These are phyloP conservation scores for Pisolithus thermaeus DNA, from an alignment of 1,284 basidiomycete genomes.

Conservation along the genomic window DNA sequence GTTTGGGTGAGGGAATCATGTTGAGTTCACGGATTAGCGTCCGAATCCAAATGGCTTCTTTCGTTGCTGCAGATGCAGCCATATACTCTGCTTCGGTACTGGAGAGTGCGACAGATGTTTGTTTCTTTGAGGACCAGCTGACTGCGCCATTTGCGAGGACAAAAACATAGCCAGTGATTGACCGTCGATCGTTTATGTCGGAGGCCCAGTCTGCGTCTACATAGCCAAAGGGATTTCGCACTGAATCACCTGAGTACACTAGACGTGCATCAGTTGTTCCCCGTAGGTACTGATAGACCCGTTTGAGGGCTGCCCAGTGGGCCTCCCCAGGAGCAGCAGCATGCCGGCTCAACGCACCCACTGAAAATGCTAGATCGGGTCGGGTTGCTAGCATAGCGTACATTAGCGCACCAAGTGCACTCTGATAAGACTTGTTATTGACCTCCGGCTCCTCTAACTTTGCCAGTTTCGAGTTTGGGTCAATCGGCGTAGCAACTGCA, in stretches of 20 bases:
- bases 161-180: not conserved
- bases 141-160: not conserved
- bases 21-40: not conserved
- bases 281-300: conserved; percentile 21
- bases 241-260: conserved; percentile 14
- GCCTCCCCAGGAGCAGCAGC: not conserved
- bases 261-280: conserved; percentile 18
- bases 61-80: conserved; percentile 2
- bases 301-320: conserved; percentile 1
- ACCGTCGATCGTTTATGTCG: not conserved
- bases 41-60: conserved; percentile 2
- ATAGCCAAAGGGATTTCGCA: conserved; percentile 11
- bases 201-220: conserved; percentile 27
- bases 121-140: conserved; percentile 22
- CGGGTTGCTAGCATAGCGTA: conserved; percentile 2
- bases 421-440: not conserved
- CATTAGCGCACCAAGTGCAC: not conserved
- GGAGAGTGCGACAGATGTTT: conserved; percentile 25
- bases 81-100: conserved; percentile 33
- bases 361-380: conserved; percentile 5
- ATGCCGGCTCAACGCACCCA: conserved; percentile 1
- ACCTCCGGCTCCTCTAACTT: not conserved
- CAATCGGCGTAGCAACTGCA: not conserved
- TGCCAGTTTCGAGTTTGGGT: not conserved
- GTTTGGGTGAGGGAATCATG: not conserved